phyloP scores from a whole-genome alignment of 257 asterid species.

The Fraxinus americana region DNA sequence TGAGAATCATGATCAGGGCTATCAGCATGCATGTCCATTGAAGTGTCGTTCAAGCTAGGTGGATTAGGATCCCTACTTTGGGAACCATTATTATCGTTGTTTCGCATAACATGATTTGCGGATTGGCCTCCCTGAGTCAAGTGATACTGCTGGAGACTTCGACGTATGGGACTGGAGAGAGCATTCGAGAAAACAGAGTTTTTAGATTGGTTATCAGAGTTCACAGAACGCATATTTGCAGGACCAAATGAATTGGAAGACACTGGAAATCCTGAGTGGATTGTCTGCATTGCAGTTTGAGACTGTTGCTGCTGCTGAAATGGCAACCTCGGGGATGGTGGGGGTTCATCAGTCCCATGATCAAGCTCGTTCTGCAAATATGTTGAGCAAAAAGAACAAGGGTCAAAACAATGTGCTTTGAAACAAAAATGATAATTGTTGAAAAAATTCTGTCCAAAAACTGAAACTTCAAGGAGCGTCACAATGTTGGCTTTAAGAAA shows the following conservation, averaged over 20 bases:
- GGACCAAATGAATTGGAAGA: slow-evolving; percentile 49
- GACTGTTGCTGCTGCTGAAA: slow-evolving; percentile 44
- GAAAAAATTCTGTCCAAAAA: too few relatives aligned
- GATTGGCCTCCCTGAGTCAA: slow-evolving; percentile 45
- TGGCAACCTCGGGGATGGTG: slow-evolving; percentile 53
- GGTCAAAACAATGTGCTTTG: neutral
- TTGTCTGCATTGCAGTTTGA: slow-evolving; percentile 33
- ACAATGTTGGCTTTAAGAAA: too few relatives aligned
- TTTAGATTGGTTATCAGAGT: slow-evolving; percentile 8
- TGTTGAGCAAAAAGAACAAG: neutral
- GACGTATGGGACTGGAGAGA: slow-evolving; percentile 62
- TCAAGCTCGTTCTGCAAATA: slow-evolving; percentile 59
- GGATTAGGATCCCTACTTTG: slow-evolving; percentile 45
- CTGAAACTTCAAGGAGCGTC: too few relatives aligned
- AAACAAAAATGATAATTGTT: too few relatives aligned
- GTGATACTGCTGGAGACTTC: slow-evolving; percentile 61
- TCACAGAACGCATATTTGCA: slow-evolving; percentile 40
- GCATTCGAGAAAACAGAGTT: slow-evolving; percentile 60
- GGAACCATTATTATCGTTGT: slow-evolving; percentile 36
- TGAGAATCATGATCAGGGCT: slow-evolving; percentile 64
- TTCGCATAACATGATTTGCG: slow-evolving; percentile 34
- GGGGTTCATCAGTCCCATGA: slow-evolving; percentile 54
- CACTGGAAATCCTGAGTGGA: slow-evolving; percentile 39
- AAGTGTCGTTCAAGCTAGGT: slow-evolving; percentile 52
- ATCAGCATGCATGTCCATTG: slow-evolving; percentile 71